phyloP scores from a whole-genome alignment of 2,329 filamentous ascomycete species.

The Amesomyces nigricolor region DNA sequence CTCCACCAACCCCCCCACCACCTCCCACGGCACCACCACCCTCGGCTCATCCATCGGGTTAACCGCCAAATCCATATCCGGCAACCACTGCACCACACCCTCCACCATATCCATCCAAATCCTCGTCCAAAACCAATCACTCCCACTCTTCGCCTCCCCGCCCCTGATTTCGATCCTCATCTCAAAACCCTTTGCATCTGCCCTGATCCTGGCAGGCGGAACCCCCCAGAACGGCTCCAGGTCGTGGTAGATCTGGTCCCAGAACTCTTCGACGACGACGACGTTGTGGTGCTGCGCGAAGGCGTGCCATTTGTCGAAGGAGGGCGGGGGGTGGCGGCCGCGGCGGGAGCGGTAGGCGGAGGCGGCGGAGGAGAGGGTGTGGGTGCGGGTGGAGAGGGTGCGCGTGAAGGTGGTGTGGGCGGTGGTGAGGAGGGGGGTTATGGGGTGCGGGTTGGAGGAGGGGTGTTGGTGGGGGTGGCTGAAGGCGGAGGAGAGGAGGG shows the following conservation, averaged over 20 bases:
- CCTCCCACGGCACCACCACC: constrained; percentile 58
- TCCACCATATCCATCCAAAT: constrained; percentile 52
- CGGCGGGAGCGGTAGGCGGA: constrained; percentile 50
- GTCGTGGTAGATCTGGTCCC: constrained; percentile 60
- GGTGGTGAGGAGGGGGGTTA: constrained; percentile 44
- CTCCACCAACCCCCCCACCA: constrained; percentile 49
- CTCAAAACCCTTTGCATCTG: constrained; percentile 50
- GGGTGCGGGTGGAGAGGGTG: constrained; percentile 41
- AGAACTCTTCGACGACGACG: constrained; percentile 58
- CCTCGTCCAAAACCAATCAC: constrained; percentile 53
- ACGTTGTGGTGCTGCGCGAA: constrained; percentile 48
- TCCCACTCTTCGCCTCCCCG: constrained; percentile 45
- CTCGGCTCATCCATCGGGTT: constrained; percentile 65
- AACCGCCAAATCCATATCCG: constrained; percentile 62
- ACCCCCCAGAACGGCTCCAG: constrained; percentile 56
- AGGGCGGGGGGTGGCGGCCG: constrained; percentile 57
- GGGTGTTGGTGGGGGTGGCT: not conserved
- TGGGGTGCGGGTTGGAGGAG: constrained; percentile 40
- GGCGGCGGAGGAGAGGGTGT: constrained; percentile 46
- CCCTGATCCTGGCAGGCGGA: constrained; percentile 37
- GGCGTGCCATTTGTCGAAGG: constrained; percentile 56
- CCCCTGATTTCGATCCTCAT: constrained; percentile 57
- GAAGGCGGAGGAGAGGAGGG: not conserved
- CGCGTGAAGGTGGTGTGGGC: constrained; percentile 40
- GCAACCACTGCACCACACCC: constrained; percentile 49